These are phyloP conservation scores for Backusella sp. DNA, from an alignment of 192 early-diverging fungal genomes.

Conservation along the genomic window DNA sequence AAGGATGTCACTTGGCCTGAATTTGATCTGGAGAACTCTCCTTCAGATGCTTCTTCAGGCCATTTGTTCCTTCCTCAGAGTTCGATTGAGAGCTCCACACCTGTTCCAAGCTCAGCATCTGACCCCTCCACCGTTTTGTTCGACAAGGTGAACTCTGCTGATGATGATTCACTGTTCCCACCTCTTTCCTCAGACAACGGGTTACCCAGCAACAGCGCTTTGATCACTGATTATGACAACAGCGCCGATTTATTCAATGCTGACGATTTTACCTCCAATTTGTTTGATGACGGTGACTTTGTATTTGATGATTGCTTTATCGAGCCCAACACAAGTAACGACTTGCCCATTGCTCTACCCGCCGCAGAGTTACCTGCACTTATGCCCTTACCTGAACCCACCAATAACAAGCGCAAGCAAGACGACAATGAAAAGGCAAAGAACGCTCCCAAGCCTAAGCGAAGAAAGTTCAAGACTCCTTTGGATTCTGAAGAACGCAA, in stretches of 20 bases:
- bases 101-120: background rate
- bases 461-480: background rate
- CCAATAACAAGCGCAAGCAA: background rate
- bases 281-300: background rate
- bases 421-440: background rate
- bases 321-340: background rate
- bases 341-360: background rate
- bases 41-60: background rate
- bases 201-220: background rate
- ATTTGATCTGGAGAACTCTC: background rate
- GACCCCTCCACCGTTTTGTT: background rate
- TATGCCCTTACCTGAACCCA: background rate
- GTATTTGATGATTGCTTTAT: background rate
- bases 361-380: background rate
- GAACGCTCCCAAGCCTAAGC: background rate
- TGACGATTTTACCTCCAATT: constrained; percentile 1
- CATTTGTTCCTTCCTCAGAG: no score
- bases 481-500: background rate
- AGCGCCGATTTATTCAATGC: background rate
- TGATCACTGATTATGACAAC: background rate
- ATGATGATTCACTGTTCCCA: background rate
- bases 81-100: background rate
- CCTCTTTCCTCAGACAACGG: background rate
- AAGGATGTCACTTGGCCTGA: background rate
- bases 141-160: background rate